These are phyloP conservation scores for Ogataea angusta DNA, from an alignment of 805 yeast genomes.

Conservation along the genomic window DNA sequence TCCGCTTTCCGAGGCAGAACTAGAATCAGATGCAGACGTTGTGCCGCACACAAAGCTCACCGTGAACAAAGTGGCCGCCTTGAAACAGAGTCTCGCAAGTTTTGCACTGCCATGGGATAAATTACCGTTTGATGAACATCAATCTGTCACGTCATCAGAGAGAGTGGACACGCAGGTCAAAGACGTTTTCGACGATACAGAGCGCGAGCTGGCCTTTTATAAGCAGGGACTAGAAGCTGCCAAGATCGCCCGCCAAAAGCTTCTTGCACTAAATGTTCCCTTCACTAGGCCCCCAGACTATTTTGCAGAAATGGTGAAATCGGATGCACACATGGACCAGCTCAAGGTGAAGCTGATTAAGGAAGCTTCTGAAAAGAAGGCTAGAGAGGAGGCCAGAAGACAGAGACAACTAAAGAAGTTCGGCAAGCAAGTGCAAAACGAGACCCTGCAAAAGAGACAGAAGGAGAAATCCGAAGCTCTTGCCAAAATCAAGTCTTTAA, in stretches of 20 bases:
- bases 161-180: constrained; percentile 64
- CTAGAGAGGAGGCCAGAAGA: constrained; percentile 87
- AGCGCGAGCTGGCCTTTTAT: constrained; percentile 92
- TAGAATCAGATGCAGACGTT: constrained; percentile 91
- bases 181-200: constrained; percentile 93
- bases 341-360: constrained; percentile 75
- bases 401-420: constrained; percentile 94
- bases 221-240: constrained; percentile 91
- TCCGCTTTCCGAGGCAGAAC: constrained; percentile 85
- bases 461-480: constrained; percentile 87
- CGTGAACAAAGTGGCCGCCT: constrained; percentile 81
- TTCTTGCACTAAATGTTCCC: constrained; percentile 71
- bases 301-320: constrained; percentile 98
- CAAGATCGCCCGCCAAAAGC: constrained; percentile 60
- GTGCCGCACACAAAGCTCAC: constrained; percentile 90
- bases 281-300: constrained; percentile 92
- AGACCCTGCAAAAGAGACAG: constrained; percentile 88
- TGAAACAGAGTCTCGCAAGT: constrained; percentile 64
- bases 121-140: constrained; percentile 80
- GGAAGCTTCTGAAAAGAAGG: constrained; percentile 78
- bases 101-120: constrained; percentile 63
- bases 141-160: constrained; percentile 59
- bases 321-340: constrained; percentile 97
- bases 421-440: constrained; percentile 95
- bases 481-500: constrained; percentile 86